Conservation (phyloP, 1,284 basidiomycete genomes). For the Athelia psychrophila region DNA sequence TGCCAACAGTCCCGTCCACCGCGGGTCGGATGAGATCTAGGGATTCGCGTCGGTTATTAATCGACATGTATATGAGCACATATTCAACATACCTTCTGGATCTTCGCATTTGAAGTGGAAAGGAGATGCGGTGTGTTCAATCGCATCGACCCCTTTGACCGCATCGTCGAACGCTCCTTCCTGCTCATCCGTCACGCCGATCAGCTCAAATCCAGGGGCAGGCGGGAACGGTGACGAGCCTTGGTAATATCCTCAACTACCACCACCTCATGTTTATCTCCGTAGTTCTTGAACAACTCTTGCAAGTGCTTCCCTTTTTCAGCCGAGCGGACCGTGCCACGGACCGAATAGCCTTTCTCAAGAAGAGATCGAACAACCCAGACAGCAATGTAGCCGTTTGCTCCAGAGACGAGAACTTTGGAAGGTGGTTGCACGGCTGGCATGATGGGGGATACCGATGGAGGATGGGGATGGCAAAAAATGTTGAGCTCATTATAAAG, state of each 20-base stretch:
- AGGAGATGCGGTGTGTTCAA: conserved; percentile 46
- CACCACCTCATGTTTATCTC: conserved; percentile 45
- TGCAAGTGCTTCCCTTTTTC: conserved; percentile 45
- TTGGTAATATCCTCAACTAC: conserved; percentile 56
- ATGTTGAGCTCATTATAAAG: no score
- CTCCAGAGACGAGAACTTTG: conserved; percentile 38
- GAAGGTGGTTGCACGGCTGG: conserved; percentile 33
- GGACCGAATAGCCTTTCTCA: conserved; percentile 36
- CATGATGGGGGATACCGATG: conserved; percentile 22
- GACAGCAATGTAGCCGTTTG: conserved; percentile 34
- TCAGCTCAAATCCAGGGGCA: neutral
- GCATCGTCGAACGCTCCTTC: conserved; percentile 38
- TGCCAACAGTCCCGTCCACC: conserved; percentile 56
- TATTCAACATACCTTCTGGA: neutral
- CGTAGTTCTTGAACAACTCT: conserved; percentile 42
- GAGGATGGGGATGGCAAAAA: neutral
- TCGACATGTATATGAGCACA: neutral
- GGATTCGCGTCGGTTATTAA: neutral
- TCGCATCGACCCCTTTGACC: conserved; percentile 39
- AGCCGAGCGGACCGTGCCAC: conserved; percentile 43
- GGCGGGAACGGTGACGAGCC: conserved; percentile 30
- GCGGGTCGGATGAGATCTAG: conserved; percentile 62
- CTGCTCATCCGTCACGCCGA: conserved; percentile 9
- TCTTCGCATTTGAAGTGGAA: conserved; percentile 28
- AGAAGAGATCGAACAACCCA: conserved; percentile 33